Conservation (phyloP, 2,329 filamentous ascomycete genomes). For the Exserohilum turcica region DNA sequence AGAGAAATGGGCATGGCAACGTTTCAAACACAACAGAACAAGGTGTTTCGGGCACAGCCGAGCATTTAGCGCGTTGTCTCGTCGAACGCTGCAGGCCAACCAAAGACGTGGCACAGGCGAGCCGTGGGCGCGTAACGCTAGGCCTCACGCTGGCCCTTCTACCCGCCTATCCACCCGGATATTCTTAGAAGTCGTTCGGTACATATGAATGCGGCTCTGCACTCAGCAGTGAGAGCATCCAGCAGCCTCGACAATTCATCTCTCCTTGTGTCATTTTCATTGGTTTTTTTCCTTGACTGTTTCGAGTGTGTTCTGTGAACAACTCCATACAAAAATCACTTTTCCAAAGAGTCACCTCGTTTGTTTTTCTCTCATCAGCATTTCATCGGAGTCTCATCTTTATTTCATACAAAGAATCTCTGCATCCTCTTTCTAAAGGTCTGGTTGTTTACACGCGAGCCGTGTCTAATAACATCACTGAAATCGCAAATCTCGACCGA, state of each 20-base stretch:
- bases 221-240: background rate
- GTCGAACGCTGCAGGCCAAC: conserved; percentile 20
- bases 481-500: background rate
- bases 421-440: background rate
- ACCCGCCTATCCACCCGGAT: conserved; percentile 16
- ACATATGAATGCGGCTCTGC: conserved; percentile 17
- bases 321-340: conserved; percentile 3
- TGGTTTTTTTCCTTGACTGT: conserved; percentile 8
- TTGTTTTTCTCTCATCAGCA: conserved; percentile 9
- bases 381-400: conserved; percentile 4
- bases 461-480: background rate
- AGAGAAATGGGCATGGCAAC: conserved; percentile 6
- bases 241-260: conserved; percentile 9
- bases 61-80: conserved; percentile 16
- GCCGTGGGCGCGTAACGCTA: conserved; percentile 26
- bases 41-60: conserved; percentile 17
- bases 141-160: conserved; percentile 19
- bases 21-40: conserved; percentile 21
- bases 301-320: conserved; percentile 26
- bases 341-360: background rate
- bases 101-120: conserved; percentile 23
- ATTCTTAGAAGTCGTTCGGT: conserved; percentile 17
- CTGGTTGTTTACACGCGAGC: background rate
- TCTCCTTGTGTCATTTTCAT: conserved; percentile 13
- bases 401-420: background rate